Evolutionary conservation across 768 basidiomycete species (phyloP).

Genomic region (Agaricus sinodeliciosus): DNA sequence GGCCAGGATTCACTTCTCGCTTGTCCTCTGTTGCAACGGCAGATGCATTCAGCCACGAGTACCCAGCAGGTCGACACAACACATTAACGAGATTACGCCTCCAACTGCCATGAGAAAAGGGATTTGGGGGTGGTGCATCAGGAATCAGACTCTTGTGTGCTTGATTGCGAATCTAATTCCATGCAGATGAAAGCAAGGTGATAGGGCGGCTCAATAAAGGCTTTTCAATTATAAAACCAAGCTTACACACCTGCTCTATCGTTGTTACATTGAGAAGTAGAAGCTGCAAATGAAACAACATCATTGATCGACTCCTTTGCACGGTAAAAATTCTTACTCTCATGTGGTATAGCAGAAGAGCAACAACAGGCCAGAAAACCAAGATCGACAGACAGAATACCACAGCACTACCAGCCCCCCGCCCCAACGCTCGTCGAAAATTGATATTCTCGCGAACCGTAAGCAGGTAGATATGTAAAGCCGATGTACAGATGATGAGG

Average conservation of each 20-base stretch:
- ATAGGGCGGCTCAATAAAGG: no score
- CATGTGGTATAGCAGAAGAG: constrained; percentile 78
- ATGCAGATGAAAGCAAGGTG: no score
- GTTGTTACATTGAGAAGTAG: constrained; percentile 86
- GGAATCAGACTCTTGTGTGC: constrained; percentile 67
- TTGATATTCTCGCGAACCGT: constrained; percentile 41
- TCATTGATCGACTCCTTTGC: constrained; percentile 4
- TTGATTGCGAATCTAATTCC: constrained; percentile 70
- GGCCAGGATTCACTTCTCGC: constrained; percentile 69
- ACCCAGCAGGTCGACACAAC: constrained; percentile 74
- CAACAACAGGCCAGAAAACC: constrained; percentile 78
- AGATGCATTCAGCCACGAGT: constrained; percentile 68
- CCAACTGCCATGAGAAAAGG: constrained; percentile 80
- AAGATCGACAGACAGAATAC: constrained; percentile 66
- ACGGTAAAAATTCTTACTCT: constrained; percentile 49
- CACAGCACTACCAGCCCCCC: constrained; percentile 73
- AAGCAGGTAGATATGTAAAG: constrained; percentile 70
- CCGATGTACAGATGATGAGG: constrained; percentile 77
- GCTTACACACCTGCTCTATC: constrained; percentile 77
- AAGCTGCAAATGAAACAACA: constrained; percentile 37
- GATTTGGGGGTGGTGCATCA: constrained; percentile 68
- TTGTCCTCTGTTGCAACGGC: constrained; percentile 64
- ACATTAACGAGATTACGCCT: constrained; percentile 67
- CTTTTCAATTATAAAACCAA: no score
- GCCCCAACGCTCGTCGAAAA: constrained; percentile 39